Base-by-base conservation (phyloP, 208 protist genomes). In the Naegleria gruberi region DNA sequence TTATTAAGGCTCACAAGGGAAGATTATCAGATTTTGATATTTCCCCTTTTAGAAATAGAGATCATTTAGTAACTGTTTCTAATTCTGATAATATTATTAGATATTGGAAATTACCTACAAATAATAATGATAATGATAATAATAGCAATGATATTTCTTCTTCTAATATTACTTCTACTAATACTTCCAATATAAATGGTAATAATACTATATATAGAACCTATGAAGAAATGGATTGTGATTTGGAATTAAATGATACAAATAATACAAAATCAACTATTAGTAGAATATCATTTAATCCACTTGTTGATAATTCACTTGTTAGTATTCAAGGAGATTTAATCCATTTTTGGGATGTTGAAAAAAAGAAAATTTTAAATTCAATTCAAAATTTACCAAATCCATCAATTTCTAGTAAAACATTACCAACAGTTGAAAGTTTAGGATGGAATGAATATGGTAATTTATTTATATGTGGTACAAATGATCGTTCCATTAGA, bases 31-130 rank as follows among this genome's bases (percentile, higher is more conserved):
- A 87, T 87, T 87, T 87, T 55, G 44, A 87, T 42, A 57, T 87
- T 41, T 87, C 26, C 19, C 83, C 83, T 26, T 55, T 55, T n/a
- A 10, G 1, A 15, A 37, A 87, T 55, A 30, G 44, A 5, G 89
- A 89, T 26, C 93, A 95, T n/a, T 93, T 96, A 12, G 57, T 97
- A 37, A 94, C 93, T 6, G 95, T 95, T 8, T 93, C 95, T 6
- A 92, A 91, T 19, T 82, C 94, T 3, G 94, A 97, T 90, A 92
- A 94, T 83, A 90, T 93, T 17, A 92, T 97, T 8, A 94, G 96
- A 81, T 82, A 97, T 15, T 97, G 95, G 96, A 97, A 99, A 8
- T 77, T 77, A 77, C 19, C 19, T 77, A 26, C 0, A 77, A n/a
- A 37, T 37, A 12, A 5, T 1, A 65, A 65, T 65, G 15, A 65